A percentile compares a stretch with the other conserved stretches of the same genome.
Evolutionary conservation across 306 rosid genomes (phyloP).

Genomic region (Gastrolobium bilobum): DNA sequence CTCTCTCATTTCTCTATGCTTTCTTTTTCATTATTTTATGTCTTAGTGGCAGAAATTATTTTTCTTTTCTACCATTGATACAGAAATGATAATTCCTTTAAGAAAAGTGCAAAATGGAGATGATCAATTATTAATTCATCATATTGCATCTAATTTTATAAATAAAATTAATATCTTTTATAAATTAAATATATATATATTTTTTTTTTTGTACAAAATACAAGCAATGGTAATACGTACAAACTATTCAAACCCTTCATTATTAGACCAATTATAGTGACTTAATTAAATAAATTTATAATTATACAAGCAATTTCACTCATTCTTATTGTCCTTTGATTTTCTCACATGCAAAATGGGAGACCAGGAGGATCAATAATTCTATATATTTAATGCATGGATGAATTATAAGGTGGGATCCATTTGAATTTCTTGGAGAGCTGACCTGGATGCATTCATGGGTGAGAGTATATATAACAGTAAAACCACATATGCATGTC

Average conservation of each 20-base stretch:
- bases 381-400: conserved; percentile 10
- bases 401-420: conserved; percentile 33
- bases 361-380: conserved; percentile 16
- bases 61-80: too few relatives aligned
- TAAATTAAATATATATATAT: conserved; percentile 1
- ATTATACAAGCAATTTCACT: not conserved
- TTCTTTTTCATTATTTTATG: too few relatives aligned
- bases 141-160: not conserved
- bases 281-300: not conserved
- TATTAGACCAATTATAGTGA: too few relatives aligned
- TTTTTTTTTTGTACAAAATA: too few relatives aligned
- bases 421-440: conserved; percentile 7
- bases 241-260: too few relatives aligned
- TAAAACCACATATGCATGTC: conserved; percentile 13
- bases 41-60: too few relatives aligned
- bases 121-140: not conserved
- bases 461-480: not conserved
- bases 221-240: too few relatives aligned
- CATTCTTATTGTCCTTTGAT: not conserved
- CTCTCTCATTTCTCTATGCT: too few relatives aligned
- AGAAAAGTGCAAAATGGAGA: not conserved
- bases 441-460: conserved; percentile 26
- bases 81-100: too few relatives aligned
- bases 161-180: not conserved
- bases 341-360: conserved; percentile 41